A percentile compares a stretch with the other conserved stretches of the same genome.
Conservation (phyloP, 805 yeast genomes). For the Saccharomyces jurei region DNA sequence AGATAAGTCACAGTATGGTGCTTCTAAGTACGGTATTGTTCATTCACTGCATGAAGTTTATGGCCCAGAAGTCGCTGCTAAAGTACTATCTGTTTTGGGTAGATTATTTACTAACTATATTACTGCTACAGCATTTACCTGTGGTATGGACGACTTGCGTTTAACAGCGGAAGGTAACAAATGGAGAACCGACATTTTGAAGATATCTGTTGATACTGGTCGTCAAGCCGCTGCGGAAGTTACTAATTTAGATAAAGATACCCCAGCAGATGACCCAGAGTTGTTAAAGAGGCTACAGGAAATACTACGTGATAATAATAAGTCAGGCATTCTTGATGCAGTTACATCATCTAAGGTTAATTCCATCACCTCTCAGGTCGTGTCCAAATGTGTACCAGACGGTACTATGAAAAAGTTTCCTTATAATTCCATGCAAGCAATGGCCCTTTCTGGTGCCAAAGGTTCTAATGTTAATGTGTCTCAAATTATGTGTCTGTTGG, state of each 20-base stretch:
- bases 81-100: slow-evolving; percentile 84
- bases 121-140: slow-evolving; percentile 87
- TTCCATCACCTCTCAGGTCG: slow-evolving; percentile 88
- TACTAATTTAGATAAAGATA: slow-evolving; percentile 59
- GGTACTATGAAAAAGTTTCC: slow-evolving; percentile 97
- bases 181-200: slow-evolving; percentile 78
- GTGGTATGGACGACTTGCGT: slow-evolving; percentile 99
- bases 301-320: slow-evolving; percentile 85
- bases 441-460: slow-evolving; percentile 99
- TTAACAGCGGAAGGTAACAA: slow-evolving; percentile 84
- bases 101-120: slow-evolving; percentile 90
- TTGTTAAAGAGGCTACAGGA: slow-evolving; percentile 85
- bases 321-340: slow-evolving; percentile 90
- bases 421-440: slow-evolving; percentile 92
- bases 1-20: slow-evolving; percentile 98
- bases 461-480: slow-evolving; percentile 98
- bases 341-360: slow-evolving; percentile 90
- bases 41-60: slow-evolving; percentile 95
- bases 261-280: slow-evolving; percentile 56
- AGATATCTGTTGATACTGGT: slow-evolving; percentile 74
- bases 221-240: slow-evolving; percentile 91
- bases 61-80: slow-evolving; percentile 86
- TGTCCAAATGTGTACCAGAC: slow-evolving; percentile 85
- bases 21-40: slow-evolving; percentile 91
- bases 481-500: slow-evolving; percentile 97